These are phyloP conservation scores for Alternaria novae-zelandiae DNA, from an alignment of 2,329 filamentous ascomycete genomes.

Conservation along the genomic window DNA sequence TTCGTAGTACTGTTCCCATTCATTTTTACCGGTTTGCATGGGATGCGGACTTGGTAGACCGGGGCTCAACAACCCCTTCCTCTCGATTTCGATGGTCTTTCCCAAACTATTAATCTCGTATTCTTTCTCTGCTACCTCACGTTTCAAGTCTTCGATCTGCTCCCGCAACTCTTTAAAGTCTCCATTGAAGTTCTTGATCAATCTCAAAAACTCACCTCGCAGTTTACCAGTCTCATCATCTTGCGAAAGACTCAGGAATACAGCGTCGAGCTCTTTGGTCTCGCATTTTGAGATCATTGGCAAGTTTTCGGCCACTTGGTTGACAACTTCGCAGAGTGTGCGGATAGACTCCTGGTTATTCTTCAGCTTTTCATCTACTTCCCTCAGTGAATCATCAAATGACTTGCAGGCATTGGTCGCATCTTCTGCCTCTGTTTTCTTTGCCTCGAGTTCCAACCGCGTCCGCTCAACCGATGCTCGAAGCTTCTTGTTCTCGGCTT, in stretches of 20 bases:
- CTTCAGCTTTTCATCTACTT: not conserved
- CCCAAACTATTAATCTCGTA: not conserved
- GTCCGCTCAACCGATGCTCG: not conserved
- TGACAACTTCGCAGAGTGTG: not conserved
- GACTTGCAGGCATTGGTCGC: not conserved
- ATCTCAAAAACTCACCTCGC: not conserved
- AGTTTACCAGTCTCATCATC: not conserved
- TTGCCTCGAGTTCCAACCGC: not conserved
- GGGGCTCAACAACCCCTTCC: not conserved
- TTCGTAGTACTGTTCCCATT: not conserved
- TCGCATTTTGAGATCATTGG: not conserved
- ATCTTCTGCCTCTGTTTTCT: not conserved
- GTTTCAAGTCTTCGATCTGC: not conserved
- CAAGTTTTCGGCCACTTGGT: not conserved
- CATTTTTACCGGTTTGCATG: not conserved
- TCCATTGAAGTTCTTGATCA: not conserved
- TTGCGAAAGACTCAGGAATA: not conserved
- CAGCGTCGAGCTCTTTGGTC: not conserved
- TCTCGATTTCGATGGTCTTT: not conserved
- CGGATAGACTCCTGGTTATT: not conserved
- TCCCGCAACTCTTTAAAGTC: not conserved
- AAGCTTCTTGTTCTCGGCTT: not conserved
- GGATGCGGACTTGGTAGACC: not conserved
- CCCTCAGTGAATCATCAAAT: not conserved
- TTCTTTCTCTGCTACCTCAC: not conserved